Evolutionary conservation across 2,329 filamentous ascomycete genomes (phyloP).

Genomic region (Arachnopeziza araneosa): DNA sequence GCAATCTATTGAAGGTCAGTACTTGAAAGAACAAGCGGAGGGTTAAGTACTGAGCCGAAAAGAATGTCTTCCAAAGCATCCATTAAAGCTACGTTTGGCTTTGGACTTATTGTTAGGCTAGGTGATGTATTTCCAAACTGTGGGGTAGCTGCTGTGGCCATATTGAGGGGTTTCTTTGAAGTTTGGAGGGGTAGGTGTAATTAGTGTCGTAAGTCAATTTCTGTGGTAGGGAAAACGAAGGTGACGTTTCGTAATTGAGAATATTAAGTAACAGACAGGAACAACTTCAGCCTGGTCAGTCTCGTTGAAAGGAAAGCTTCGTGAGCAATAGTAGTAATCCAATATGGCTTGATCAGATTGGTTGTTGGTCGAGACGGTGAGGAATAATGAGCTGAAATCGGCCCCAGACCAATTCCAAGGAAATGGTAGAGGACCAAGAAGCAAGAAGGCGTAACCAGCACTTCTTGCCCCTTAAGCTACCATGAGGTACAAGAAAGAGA

Average conservation of each 20-base stretch:
- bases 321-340: background rate
- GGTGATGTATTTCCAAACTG: background rate
- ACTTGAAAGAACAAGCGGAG: slow-evolving; percentile 5
- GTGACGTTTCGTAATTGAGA: background rate
- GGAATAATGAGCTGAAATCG: background rate
- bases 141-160: background rate
- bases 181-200: background rate
- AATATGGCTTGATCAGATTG: background rate
- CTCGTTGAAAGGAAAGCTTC: background rate
- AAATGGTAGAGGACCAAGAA: background rate
- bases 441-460: background rate
- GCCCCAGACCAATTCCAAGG: background rate
- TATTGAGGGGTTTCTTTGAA: background rate
- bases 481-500: background rate
- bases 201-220: background rate
- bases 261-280: background rate
- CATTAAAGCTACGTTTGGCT: slow-evolving; percentile 24
- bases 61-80: slow-evolving; percentile 78
- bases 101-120: slow-evolving; percentile 10
- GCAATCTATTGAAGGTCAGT: slow-evolving; percentile 49
- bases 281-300: background rate
- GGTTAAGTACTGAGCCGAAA: slow-evolving; percentile 70
- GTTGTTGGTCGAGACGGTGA: background rate
- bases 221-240: background rate
- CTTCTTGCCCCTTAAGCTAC: background rate